These are phyloP conservation scores for Linnemannia schmuckeri DNA, from an alignment of 192 early-diverging fungal species.

Conservation along the genomic window DNA sequence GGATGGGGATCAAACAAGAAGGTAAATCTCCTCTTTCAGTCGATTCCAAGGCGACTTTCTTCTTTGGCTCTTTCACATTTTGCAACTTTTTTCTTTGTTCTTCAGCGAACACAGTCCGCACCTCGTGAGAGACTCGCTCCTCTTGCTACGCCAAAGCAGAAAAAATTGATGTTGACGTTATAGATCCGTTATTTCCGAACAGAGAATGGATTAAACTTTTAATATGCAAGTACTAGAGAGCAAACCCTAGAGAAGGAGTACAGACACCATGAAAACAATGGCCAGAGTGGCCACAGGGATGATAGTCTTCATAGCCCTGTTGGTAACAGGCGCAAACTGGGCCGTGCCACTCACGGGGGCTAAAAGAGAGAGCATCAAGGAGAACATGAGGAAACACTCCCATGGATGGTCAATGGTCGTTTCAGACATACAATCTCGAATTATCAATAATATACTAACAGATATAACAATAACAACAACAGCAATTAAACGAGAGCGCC, in stretches of 20 bases:
- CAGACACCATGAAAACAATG: neutral
- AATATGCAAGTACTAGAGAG: neutral
- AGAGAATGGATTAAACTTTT: neutral
- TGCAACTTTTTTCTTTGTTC: neutral
- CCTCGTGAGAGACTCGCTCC: too few species aligned
- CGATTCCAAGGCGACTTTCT: neutral
- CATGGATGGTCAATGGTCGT: neutral
- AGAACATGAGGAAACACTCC: neutral
- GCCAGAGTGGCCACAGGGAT: constrained; percentile 3
- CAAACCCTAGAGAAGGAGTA: neutral
- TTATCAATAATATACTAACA: neutral
- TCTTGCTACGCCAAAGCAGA: neutral
- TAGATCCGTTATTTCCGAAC: neutral
- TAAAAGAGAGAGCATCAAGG: constrained; percentile 11
- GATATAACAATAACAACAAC: neutral
- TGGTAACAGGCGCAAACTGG: constrained; percentile 28
- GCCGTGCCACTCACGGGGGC: constrained; percentile 35
- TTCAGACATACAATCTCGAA: neutral
- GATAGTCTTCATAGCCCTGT: constrained; percentile 3
- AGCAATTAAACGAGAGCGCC: neutral
- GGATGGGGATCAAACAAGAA: constrained; percentile 1
- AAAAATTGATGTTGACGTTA: neutral
- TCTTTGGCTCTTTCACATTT: neutral
- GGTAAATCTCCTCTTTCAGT: neutral
- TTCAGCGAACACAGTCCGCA: too few species aligned